Evolutionary conservation across 208 protist genomes (phyloP), one percentile per base, ranked within the genome.

Genomic region (Leishmania lainsoni): DNA sequence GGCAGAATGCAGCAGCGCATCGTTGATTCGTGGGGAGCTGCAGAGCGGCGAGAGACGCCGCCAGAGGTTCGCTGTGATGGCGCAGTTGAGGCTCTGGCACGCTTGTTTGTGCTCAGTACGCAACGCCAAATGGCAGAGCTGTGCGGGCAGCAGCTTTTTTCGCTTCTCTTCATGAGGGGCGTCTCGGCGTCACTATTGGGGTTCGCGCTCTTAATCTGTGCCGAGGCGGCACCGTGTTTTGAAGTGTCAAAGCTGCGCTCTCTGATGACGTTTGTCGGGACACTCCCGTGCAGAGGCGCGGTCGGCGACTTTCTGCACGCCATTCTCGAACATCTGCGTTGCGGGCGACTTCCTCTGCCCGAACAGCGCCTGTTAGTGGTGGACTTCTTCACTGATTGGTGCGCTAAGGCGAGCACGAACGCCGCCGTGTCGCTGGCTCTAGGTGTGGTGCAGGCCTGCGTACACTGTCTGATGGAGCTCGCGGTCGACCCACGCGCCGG

Each of bases 91-190:
- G 76, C 78, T 14, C 77, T 86, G 49, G 82, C 82, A 12, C 82
- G 82, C 1, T 58, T 95, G 32, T 93, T 95, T 71, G 84, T 95
- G 16, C 88, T 91, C 61, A 83, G 80, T 51, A 85, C 81, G 48
- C 63, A 76, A 59, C n/a, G 17, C 5, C 3, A n/a, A 29, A 76
- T 86, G 32, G 32, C 79, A 17, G 80, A 88, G 39, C 61, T 84
- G 42, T 92, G 85, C 72, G 92, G 87, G 5, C 72, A 83, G 76
- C 79, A 83, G 74, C 84, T 95, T 1, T 90, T 95, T 56, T 63
- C 83, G 32, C 78, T 95, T 42, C 78, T 84, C 6, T 74, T 65
- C 20, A 83, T 84, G 73, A 63, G 35, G 45, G 70, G 77, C 39
- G 79, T 86, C n/a, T 71, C 82, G 32, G 49, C 82, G 1, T 58